Percentiles rank a stretch among this genome's conserved stretches.
These are phyloP conservation scores for Ambrosia artemisiifolia DNA, from an alignment of 129 eudicot genomes.

Conservation along the genomic window DNA sequence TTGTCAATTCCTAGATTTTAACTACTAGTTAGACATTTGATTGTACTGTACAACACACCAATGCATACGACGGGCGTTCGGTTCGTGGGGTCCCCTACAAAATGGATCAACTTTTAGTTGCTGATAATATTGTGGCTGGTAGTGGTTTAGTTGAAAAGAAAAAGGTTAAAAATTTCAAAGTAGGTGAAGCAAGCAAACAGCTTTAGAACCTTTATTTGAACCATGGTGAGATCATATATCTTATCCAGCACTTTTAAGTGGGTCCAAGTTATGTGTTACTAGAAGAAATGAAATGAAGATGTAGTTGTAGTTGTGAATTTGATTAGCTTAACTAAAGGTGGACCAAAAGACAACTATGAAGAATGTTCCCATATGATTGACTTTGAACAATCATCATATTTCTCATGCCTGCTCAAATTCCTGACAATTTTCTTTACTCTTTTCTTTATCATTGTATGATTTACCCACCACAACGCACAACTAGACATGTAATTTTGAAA, in stretches of 20 bases:
- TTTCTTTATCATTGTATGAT: background rate
- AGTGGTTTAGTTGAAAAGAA: constrained; percentile 37
- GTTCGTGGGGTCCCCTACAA: constrained; percentile 20
- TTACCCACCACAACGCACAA: background rate
- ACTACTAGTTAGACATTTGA: constrained; percentile 6
- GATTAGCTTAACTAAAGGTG: constrained; percentile 9
- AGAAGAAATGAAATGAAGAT: background rate
- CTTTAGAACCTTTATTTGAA: constrained; percentile 21
- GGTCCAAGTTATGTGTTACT: constrained; percentile 7
- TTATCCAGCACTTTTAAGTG: background rate
- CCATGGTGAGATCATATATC: constrained; percentile 20
- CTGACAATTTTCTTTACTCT: constrained; percentile 15
- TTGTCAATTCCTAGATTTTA: background rate
- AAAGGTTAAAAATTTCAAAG: constrained; percentile 26
- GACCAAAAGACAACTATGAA: constrained; percentile 14
- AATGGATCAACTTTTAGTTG: constrained; percentile 33
- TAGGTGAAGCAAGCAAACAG: constrained; percentile 32
- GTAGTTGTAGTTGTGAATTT: background rate
- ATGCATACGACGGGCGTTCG: constrained; percentile 1
- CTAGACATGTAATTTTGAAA: background rate
- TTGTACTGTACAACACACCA: constrained; percentile 5
- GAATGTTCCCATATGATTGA: constrained; percentile 18
- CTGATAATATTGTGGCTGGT: constrained; percentile 22
- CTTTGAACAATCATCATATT: constrained; percentile 27
- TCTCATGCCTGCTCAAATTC: constrained; percentile 8